Base-by-base conservation (phyloP, 108 stramenopile species). In the Nitzschia sp. region DNA sequence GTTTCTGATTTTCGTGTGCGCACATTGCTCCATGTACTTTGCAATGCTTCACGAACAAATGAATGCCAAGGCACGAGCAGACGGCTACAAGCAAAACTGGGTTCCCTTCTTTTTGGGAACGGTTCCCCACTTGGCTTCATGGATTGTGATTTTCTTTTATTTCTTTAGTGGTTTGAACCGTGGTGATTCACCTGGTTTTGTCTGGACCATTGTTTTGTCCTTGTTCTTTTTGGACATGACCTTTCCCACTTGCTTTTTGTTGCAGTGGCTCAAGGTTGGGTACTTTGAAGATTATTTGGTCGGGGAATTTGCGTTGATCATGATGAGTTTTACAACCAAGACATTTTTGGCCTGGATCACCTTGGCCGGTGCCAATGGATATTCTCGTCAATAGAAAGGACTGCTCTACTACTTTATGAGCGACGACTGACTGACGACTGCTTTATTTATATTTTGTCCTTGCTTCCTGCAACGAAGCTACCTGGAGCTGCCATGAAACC, bases 11-110 rank as follows among this genome's bases (percentile, higher is more conserved):
- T 79, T 79, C 46, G 28, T 33, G 0, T 32, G 69, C 30, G 46
- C 67, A 0, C 54, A 49, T 9, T 18, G 47, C n/a, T 47, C 68
- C 48, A 68, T 70, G 53, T 30, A 61, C 21, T 66, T 74, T n/a
- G 54, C 57, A 1, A 3, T 19, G 1, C 28, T 63, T 11, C 70
- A 71, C 42, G 76, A 77, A 54, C 8, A 48, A 15, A 18, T 71
- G 21, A 77, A 77, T 30, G 70, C 63, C 57, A 77, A 64, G 70
- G 57, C 54, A 26, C 42, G 70, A 17, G 64, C 54, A 15, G 69
- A 77, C 21, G 70, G 57, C n/a, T 58, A 36, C 30, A 17, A 21
- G 1, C 70, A 70, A 66, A 25, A 72, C 23, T 77, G 70, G 70
- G 17, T n/a, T 9, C 15, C 64, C 62, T 77, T 64, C 53, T 59